Evolutionary conservation across 345 rosid species (phyloP).

Genomic region (Pistacia vera): DNA sequence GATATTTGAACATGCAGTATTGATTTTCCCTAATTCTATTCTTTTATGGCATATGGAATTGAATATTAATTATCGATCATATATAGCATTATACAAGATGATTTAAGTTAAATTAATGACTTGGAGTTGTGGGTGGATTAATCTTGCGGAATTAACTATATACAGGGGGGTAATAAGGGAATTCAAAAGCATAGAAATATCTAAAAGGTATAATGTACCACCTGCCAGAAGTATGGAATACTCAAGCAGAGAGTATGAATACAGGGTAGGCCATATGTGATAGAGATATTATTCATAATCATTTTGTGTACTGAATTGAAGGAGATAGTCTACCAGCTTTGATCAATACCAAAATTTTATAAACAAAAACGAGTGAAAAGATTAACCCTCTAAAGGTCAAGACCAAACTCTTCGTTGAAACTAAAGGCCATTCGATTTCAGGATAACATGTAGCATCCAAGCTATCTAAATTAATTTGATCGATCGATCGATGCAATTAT

Average conservation of each 20-base stretch:
- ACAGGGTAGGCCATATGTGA: slow-evolving; percentile 31
- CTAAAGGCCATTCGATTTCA: neutral
- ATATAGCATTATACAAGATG: too few species aligned
- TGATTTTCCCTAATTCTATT: too few species aligned
- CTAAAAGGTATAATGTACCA: slow-evolving; percentile 25
- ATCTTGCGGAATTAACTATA: neutral
- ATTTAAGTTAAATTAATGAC: neutral
- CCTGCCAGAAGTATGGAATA: slow-evolving; percentile 41
- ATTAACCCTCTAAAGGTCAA: neutral
- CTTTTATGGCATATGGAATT: too few species aligned
- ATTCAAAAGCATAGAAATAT: slow-evolving; percentile 3
- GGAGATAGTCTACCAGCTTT: slow-evolving; percentile 30
- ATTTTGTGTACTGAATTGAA: slow-evolving; percentile 15
- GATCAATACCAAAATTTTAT: neutral
- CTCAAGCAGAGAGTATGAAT: slow-evolving; percentile 42
- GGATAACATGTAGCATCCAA: neutral
- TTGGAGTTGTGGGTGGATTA: neutral
- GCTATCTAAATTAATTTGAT: neutral
- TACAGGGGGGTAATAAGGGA: slow-evolving; percentile 23
- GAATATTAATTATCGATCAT: too few species aligned
- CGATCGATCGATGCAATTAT: neutral
- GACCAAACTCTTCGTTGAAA: slow-evolving; percentile 1
- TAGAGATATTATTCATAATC: slow-evolving; percentile 27
- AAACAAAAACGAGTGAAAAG: neutral
- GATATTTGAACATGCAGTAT: too few species aligned